Base-by-base conservation (phyloP, 306 rosid genomes). In the Pyrus pyrifolia region DNA sequence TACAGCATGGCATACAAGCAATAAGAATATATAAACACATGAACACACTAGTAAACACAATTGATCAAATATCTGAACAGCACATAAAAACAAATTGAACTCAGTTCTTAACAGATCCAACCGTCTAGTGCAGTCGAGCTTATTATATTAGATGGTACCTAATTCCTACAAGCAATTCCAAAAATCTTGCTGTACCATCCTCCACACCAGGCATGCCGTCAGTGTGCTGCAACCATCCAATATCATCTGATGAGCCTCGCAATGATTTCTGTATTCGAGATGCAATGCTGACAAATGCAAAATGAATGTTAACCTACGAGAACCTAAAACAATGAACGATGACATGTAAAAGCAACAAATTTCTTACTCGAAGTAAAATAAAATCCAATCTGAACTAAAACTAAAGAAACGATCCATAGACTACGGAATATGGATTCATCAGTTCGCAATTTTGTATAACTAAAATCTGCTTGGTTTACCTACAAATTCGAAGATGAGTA, bases 201-300 rank as follows among this genome's bases (percentile, higher is more conserved):
- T 85, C 81, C 71, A 85, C 88, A 60, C 84, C 83, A 87, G 94
- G 93, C 94, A 93, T 76, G 70, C 82, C 85, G 2, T 89, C 84
- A 86, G 81, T 86, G 62, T 64, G 80, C 81, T 88, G 94, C 90
- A 91, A 80, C 98, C 98, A 91, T 71, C 94, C 97, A 64, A 94
- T 94, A 78, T 94, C 96, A 76, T 86, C 89, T 22, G 87, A 74
- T 69, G 98, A 94, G 72, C 97, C 97, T 29, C 55, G 88, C 86
- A 86, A 78, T 60, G 97, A 76, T 81, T 70, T 94, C 85, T 29
- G 30, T 72, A 87, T 78, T 13, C 96, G 84, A 79, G 88, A 80
- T 72, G 49, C 46, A 61, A 82, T 44, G 83, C 97, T 90, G 91
- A 79, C 53, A 79, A 53, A 79, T 59, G 67, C 62, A 40, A 83